Evolutionary conservation across 169 alveolate species (phyloP), one percentile per base, ranked within the genome.

Genomic region (Plasmodium gaboni): DNA sequence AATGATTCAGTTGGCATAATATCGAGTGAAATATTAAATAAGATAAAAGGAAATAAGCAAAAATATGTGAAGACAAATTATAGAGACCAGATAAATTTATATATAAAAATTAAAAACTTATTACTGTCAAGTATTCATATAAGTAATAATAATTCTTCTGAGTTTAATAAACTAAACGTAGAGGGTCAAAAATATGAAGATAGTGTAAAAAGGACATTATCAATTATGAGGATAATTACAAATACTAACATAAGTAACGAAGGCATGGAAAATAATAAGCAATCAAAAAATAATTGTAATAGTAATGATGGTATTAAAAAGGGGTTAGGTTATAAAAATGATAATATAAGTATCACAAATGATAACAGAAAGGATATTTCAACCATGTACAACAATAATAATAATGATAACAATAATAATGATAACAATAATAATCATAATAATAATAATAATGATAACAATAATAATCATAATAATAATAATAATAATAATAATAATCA

Each of bases 31-130:
- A 38, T 83, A 13, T n/a, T 68, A 50, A 67, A 72, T 15, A 69
- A 83, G 42, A 63, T 83, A 19, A 63, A 32, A 10, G 22, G 19
- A 24, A 83, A 83, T 10, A 83, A 26, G 44, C 42, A 83, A 48
- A 67, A 50, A 46, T 83, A 69, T 48, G 50, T 59, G 15, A 60
- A 57, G 7, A 53, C 10, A 13, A 55, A 19, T 38, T 83, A 28
- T 50, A 42, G 46, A 51, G 72, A 83, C 2, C 74, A 70, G 44
- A 83, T 55, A 42, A 22, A 78, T 15, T n/a, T 15, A 42, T 8
- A 51, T 26, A 42, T 24, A 46, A 68, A 50, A 51, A 12, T 24
- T 12, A 50, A 59, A 59, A 78, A 22, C n/a, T 26, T n/a, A 9
- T 8, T 78, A 12, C 24, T 65, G 42, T 44, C 86, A 6, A 42